Evolutionary conservation across 1,139 yeast species (phyloP).

Genomic region (Spathaspora jeffriesii): DNA sequence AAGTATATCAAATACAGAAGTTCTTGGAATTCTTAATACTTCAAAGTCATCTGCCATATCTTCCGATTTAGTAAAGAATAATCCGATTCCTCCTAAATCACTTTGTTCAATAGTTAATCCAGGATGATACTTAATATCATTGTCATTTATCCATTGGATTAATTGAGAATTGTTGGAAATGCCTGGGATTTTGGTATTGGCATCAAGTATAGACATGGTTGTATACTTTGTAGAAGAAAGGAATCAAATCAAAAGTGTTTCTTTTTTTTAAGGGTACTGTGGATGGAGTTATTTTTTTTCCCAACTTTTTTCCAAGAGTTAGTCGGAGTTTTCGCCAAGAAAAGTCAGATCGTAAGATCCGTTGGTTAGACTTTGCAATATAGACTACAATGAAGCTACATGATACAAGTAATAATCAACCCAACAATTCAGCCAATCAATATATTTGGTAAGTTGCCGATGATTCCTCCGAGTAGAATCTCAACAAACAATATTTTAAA

Average conservation of each 20-base stretch:
- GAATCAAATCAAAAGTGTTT: neutral
- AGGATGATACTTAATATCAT: slow-evolving; percentile 8
- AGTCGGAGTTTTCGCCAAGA: too few relatives aligned
- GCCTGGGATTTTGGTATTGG: slow-evolving; percentile 6
- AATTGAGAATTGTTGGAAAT: slow-evolving; percentile 11
- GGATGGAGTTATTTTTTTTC: too few relatives aligned
- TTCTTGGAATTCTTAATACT: slow-evolving; percentile 37
- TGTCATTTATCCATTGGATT: slow-evolving; percentile 9
- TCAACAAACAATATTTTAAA: too few relatives aligned
- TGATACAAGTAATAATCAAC: too few relatives aligned
- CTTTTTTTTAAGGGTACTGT: too few relatives aligned
- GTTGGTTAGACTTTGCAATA: too few relatives aligned
- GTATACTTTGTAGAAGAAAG: neutral
- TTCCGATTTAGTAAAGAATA: slow-evolving; percentile 20
- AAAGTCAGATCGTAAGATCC: too few relatives aligned
- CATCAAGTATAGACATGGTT: neutral
- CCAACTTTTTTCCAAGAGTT: too few relatives aligned
- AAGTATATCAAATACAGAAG: slow-evolving; percentile 26
- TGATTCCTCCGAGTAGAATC: too few relatives aligned
- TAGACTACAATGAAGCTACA: too few relatives aligned
- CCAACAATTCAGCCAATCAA: too few relatives aligned
- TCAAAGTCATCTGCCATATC: slow-evolving; percentile 15
- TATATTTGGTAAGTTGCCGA: too few relatives aligned
- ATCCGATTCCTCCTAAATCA: slow-evolving; percentile 35
- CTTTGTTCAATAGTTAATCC: slow-evolving; percentile 22